Evolutionary conservation across 805 yeast genomes (phyloP), one percentile per base, ranked within the genome.

Genomic region (Wickerhamomyces xylosicus): DNA sequence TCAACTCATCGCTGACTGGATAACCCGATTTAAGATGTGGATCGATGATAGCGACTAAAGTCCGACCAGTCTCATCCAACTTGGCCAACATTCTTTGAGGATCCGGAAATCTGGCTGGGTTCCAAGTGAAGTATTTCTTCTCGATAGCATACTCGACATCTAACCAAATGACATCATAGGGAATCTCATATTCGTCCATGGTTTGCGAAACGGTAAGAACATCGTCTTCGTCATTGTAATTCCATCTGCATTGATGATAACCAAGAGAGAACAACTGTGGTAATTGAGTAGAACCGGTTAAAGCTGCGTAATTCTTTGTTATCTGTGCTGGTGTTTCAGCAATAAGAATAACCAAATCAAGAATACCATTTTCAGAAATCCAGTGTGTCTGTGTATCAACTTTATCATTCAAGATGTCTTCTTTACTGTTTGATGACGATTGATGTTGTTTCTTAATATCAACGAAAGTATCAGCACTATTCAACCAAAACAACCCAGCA

Each of bases 171-270:
- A 82, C 77, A 57, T 92, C 98, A 55, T 79, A 84, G 2, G 97
- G 97, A 41, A 92, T 77, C 34, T 66, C 72, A 49, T 74, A 56
- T 42, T 71, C 65, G 57, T 90, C 97, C 71, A 92, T 80, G 40
- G 74, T 69, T 2, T 66, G 56, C 46, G 72, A 71, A 13, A 92
- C 81, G 7, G 68, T 75, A n/a, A 86, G 59, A 1, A 92, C 90
- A 59, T 92, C 98, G 10, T 69, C 68, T 53, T 85, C 89, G 49
- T 83, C 89, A 54, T 85, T 85, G 62, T 92, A 92, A 58, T 92
- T 92, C 98, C 98, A 92, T 53, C 97, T 72, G 55, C 96, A 90
- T 60, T 92, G 98, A 55, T 92, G 97, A 55, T 92, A 85, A 0
- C 95, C 97, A 13, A 87, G 58, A 0, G 95, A 67, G 50, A 87